These are phyloP conservation scores for Setaria viridis DNA, from an alignment of 202 grass and related monocot genomes.

Conservation along the genomic window DNA sequence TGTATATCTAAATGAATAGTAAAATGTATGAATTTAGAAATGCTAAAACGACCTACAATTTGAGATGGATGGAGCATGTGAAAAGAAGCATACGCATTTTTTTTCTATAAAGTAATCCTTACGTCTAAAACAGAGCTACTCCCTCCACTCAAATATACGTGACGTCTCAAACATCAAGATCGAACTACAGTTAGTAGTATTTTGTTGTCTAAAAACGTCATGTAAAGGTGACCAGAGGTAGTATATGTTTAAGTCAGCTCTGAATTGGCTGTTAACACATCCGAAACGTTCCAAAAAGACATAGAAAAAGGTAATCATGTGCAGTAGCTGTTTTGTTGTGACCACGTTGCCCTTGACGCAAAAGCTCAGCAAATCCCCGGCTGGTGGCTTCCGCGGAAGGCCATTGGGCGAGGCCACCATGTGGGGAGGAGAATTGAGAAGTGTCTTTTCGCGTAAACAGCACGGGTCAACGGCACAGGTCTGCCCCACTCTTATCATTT, in stretches of 20 bases:
- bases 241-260: background rate
- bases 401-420: background rate
- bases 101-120: too few relatives aligned
- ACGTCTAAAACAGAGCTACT: too few relatives aligned
- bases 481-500: background rate
- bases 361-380: background rate
- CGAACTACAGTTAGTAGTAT: background rate
- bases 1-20: too few relatives aligned
- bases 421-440: background rate
- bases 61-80: too few relatives aligned
- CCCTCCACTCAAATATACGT: too few relatives aligned
- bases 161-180: background rate
- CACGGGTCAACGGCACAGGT: conserved; percentile 36
- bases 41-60: too few relatives aligned
- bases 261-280: background rate
- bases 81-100: background rate
- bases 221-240: background rate
- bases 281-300: background rate
- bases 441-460: background rate
- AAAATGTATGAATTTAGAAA: too few relatives aligned
- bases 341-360: background rate
- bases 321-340: background rate
- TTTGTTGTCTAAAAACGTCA: background rate
- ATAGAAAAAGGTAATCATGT: background rate
- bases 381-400: background rate